Conservation (phyloP, 257 asterid species). For the Plantago major region DNA sequence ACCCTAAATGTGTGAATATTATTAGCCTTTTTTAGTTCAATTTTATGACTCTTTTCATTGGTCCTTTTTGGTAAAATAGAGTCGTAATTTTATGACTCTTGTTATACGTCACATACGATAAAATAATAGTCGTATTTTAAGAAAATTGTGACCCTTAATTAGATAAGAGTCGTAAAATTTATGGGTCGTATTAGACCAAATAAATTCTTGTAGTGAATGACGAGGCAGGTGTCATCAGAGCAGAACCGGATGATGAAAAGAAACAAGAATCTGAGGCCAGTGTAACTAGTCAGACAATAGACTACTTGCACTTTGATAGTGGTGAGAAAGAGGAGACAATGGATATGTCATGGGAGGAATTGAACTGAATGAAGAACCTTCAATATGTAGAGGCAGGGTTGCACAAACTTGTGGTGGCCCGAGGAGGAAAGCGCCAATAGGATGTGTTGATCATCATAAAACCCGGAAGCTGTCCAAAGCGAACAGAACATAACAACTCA, state of each 20-base stretch:
- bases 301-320: background rate
- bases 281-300: slow-evolving; percentile 11
- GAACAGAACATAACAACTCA: no score
- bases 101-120: no score
- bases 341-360: slow-evolving; percentile 89
- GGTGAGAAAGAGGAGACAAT: slow-evolving; percentile 48
- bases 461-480: slow-evolving; percentile 30
- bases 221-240: background rate
- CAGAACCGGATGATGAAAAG: slow-evolving; percentile 16
- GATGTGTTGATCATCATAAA: slow-evolving; percentile 19
- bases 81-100: no score
- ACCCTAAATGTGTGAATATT: no score
- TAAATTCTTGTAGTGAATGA: no score
- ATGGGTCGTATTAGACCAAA: no score
- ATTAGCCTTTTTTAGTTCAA: no score
- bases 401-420: slow-evolving; percentile 16
- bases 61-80: no score
- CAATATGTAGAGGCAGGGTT: slow-evolving; percentile 19
- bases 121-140: no score
- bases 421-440: slow-evolving; percentile 18
- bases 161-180: no score
- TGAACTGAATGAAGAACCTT: slow-evolving; percentile 53
- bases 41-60: no score
- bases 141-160: no score
- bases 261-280: slow-evolving; percentile 12